A percentile compares a stretch with the other conserved stretches of the same genome.
Evolutionary conservation across 169 alveolate genomes (phyloP).

Genomic region (Cardiosporidium cionae): DNA sequence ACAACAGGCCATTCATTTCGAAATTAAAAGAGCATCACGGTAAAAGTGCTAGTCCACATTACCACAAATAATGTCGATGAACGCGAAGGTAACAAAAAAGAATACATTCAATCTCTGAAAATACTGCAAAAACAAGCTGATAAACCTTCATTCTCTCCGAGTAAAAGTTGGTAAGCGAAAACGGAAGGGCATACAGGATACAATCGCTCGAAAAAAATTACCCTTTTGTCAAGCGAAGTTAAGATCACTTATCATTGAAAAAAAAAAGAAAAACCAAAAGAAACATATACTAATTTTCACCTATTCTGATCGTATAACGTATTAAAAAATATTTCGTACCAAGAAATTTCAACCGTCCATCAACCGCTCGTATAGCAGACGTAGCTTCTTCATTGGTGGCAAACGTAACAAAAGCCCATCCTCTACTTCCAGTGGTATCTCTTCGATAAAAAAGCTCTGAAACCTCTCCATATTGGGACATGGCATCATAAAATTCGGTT

Average conservation of each 20-base stretch:
- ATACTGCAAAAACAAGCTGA: no score
- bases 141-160: no score
- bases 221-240: neutral
- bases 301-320: neutral
- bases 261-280: neutral
- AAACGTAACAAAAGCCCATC: neutral
- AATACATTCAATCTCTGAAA: no score
- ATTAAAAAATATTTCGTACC: neutral
- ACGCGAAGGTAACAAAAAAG: no score
- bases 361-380: slow-evolving; percentile 5
- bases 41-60: no score
- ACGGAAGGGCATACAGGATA: neutral
- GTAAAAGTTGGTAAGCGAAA: neutral
- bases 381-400: slow-evolving; percentile 6
- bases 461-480: neutral
- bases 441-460: neutral
- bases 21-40: no score
- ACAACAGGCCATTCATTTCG: no score
- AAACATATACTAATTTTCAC: neutral
- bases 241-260: neutral
- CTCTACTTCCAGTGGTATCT: neutral
- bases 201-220: neutral
- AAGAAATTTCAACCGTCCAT: neutral
- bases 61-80: no score
- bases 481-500: neutral